Base-by-base conservation (phyloP, 2,329 filamentous ascomycete species). In the Fusarium illudens region DNA sequence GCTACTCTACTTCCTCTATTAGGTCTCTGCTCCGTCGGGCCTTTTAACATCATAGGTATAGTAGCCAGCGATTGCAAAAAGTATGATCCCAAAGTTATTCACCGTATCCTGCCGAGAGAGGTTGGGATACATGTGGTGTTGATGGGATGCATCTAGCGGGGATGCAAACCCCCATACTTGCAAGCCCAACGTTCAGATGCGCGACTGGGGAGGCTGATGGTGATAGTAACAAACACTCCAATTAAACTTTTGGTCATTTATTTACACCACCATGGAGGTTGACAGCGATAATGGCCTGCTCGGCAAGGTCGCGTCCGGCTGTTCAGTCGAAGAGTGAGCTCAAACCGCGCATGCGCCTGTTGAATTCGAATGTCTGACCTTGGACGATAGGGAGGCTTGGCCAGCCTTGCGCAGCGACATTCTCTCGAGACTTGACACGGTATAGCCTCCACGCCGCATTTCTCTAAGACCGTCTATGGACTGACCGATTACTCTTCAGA, bases 391-490 rank as follows among this genome's bases (percentile, higher is more conserved):
- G 74, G 84, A 86, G 60, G 84, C 85, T 76, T 95, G 92, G 92
- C 89, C 90, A 32, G 80, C 80, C 60, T 84, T 93, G 71, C 84
- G 92, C 50, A 84, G 86, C 71, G 85, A 86, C 30, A 82, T 95
- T 34, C 81, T 94, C 54, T 80, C 87, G 62, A 87, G 89, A 72
- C 84, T 95, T 51, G 90, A 96, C 77, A 84, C 83, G 81, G 86
- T 86, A 73, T 60, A 75, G 42, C 12, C 33, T 49, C 15, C 19
- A 13, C 13, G 33, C 48, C 37, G 29, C 39, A 27, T 11, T 17
- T 29, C 42, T 25, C 22, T n/a, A 30, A 11, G 13, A 2, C 30
- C 37, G 36, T 11, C 2, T n/a, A 22, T 22, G 25, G 25, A 51
- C 48, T 64, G 34, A 68, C 29, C 17, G 8, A 64, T 52, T 54